Evolutionary conservation across 2,329 filamentous ascomycete genomes (phyloP).

Genomic region (Monosporascus cannonballus): DNA sequence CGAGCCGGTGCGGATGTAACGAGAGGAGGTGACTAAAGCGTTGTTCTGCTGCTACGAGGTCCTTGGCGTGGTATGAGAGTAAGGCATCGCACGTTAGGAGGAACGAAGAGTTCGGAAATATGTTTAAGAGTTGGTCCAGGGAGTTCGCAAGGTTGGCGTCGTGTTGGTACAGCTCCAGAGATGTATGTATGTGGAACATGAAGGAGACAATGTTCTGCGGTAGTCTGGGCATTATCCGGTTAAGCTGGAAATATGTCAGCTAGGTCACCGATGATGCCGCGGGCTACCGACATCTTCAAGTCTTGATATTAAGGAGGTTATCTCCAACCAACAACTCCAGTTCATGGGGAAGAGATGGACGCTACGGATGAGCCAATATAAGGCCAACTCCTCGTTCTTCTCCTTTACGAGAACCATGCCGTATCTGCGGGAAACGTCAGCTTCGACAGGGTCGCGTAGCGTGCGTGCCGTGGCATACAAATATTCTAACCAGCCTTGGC

Average conservation of each 20-base stretch:
- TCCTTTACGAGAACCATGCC: slow-evolving; percentile 85
- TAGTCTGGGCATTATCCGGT: slow-evolving; percentile 63
- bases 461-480: slow-evolving; percentile 38
- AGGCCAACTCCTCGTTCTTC: slow-evolving; percentile 80
- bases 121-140: slow-evolving; percentile 69
- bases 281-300: slow-evolving; percentile 66
- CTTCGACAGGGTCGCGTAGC: background rate
- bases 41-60: slow-evolving; percentile 62
- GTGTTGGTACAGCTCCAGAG: slow-evolving; percentile 85
- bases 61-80: slow-evolving; percentile 84
- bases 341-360: slow-evolving; percentile 90
- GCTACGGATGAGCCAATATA: slow-evolving; percentile 81
- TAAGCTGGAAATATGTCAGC: slow-evolving; percentile 49
- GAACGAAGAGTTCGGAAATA: slow-evolving; percentile 86
- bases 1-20: slow-evolving; percentile 66
- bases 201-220: slow-evolving; percentile 89
- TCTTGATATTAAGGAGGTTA: slow-evolving; percentile 72
- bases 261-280: background rate
- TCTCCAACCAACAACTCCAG: slow-evolving; percentile 95
- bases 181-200: slow-evolving; percentile 89
- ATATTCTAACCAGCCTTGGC: slow-evolving; percentile 92
- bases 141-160: slow-evolving; percentile 67
- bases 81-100: slow-evolving; percentile 85
- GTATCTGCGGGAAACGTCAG: slow-evolving; percentile 46
- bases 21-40: slow-evolving; percentile 76